Conservation (phyloP, 306 rosid genomes). For the Fagus sylvatica region DNA sequence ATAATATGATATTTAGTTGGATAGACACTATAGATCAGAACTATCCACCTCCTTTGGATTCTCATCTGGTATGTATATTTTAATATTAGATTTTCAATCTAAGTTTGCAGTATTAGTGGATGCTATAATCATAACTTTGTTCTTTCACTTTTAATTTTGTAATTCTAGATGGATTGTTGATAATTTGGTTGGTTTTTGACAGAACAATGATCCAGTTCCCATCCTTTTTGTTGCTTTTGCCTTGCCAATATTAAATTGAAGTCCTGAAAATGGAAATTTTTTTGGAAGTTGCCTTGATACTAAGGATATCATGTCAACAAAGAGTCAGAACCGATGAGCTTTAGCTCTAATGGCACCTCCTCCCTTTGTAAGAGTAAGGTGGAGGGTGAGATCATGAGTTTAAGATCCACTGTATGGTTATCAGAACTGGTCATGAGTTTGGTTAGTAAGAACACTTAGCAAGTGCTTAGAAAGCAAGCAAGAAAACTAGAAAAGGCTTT, state of each 20-base stretch:
- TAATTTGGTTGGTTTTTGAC: background rate
- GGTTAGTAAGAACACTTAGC: background rate
- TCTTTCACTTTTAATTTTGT: constrained; percentile 2
- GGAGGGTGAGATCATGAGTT: too few species aligned
- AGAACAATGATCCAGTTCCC: background rate
- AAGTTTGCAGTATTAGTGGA: constrained; percentile 6
- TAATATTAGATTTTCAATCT: constrained; percentile 11
- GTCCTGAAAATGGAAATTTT: background rate
- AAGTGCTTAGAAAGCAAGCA: background rate
- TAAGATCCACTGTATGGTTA: too few species aligned
- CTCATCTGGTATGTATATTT: constrained; percentile 66
- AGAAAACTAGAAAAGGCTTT: background rate
- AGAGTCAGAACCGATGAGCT: background rate
- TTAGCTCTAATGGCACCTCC: too few species aligned
- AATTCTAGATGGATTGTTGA: background rate
- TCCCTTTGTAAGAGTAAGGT: too few species aligned
- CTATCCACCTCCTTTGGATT: constrained; percentile 97
- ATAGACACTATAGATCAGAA: constrained; percentile 75
- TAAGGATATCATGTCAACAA: background rate
- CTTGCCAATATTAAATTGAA: background rate
- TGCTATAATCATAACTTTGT: constrained; percentile 10
- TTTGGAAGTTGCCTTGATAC: background rate
- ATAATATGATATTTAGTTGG: constrained; percentile 97
- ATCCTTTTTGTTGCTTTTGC: background rate
- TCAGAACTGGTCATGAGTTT: background rate